Conservation (phyloP, 2,329 filamentous ascomycete genomes). For the Capronia americana region DNA sequence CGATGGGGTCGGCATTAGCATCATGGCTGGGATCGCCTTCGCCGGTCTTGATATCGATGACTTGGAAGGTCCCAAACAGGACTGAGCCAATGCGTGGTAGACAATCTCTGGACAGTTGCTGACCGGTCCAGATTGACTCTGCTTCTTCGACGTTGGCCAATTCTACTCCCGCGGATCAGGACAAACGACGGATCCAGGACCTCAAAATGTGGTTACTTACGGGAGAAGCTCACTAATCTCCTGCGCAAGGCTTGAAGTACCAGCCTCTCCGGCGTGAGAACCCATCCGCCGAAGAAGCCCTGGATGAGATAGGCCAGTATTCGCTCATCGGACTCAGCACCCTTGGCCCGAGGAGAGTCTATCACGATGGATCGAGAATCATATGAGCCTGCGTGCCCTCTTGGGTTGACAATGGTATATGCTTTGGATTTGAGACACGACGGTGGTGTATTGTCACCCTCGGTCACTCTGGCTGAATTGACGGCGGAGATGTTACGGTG, state of each 20-base stretch:
- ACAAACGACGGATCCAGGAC: not conserved
- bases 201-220: not conserved
- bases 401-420: conserved; percentile 13
- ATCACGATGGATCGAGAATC: conserved; percentile 13
- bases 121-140: conserved; percentile 14
- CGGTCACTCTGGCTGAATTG: conserved; percentile 1
- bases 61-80: conserved; percentile 24
- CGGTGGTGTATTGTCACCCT: not conserved
- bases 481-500: conserved; percentile 8
- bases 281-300: conserved; percentile 28
- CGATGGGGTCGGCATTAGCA: not conserved
- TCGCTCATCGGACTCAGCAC: conserved; percentile 15
- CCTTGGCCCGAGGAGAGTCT: conserved; percentile 11
- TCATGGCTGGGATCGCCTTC: no score
- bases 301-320: conserved; percentile 18
- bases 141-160: not conserved
- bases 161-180: not conserved
- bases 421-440: conserved; percentile 7
- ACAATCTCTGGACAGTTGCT: not conserved
- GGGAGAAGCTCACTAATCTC: conserved; percentile 12
- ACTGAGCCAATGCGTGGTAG: conserved; percentile 14
- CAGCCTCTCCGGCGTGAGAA: conserved; percentile 12
- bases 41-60: conserved; percentile 12
- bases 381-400: not conserved
- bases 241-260: conserved; percentile 9